Conservation (phyloP, 2,329 filamentous ascomycete genomes). For the Mycosphaerella sp. region DNA sequence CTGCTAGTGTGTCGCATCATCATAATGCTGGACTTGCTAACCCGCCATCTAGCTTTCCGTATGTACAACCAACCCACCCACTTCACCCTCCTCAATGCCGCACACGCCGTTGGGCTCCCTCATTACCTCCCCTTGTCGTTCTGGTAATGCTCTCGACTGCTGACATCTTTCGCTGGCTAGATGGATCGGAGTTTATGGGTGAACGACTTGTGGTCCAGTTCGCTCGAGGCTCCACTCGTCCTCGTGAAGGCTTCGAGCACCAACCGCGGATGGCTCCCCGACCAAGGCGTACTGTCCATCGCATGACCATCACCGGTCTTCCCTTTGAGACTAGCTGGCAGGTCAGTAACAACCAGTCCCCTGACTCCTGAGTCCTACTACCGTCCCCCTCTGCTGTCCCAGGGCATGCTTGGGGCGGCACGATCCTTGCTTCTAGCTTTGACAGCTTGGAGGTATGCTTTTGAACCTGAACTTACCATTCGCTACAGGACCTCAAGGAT, state of each 20-base stretch:
- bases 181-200: slow-evolving; percentile 97
- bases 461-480: slow-evolving; percentile 22
- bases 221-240: slow-evolving; percentile 71
- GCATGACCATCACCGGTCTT: slow-evolving; percentile 97
- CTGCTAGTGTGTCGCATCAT: slow-evolving; percentile 8
- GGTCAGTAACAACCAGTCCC: slow-evolving; percentile 63
- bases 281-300: slow-evolving; percentile 86
- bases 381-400: slow-evolving; percentile 32
- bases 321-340: slow-evolving; percentile 99
- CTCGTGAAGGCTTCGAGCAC: slow-evolving; percentile 56
- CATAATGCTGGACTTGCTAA: slow-evolving; percentile 21
- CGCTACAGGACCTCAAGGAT: slow-evolving; percentile 93
- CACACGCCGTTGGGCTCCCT: slow-evolving; percentile 15
- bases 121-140: slow-evolving; percentile 6
- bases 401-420: background rate
- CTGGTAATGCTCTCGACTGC: slow-evolving; percentile 25
- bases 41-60: slow-evolving; percentile 47
- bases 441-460: background rate
- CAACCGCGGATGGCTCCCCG: slow-evolving; percentile 64
- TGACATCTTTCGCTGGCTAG: slow-evolving; percentile 45
- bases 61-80: slow-evolving; percentile 30
- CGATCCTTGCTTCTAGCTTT: background rate
- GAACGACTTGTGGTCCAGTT: slow-evolving; percentile 97
- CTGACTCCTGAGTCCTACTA: slow-evolving; percentile 11
- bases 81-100: slow-evolving; percentile 7